Conservation (phyloP, 495 filamentous ascomycete species). For the Cryomyces minteri region DNA sequence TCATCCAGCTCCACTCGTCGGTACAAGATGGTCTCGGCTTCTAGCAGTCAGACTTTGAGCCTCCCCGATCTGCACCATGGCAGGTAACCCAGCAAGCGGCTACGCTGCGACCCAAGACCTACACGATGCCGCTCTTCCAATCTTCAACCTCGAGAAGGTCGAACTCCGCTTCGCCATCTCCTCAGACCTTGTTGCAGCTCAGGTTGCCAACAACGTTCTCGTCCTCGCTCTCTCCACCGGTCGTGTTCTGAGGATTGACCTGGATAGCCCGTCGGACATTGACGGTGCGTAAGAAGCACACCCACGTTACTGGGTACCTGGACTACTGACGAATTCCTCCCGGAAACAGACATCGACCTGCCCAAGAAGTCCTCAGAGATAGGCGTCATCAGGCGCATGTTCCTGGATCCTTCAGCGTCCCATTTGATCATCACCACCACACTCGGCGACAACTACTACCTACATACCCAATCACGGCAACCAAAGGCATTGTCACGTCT, state of each 20-base stretch:
- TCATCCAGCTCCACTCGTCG: too few species aligned
- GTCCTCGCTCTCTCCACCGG: constrained; percentile 76
- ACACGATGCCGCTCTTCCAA: constrained; percentile 48
- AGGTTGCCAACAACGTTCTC: constrained; percentile 94
- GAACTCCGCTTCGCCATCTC: constrained; percentile 81
- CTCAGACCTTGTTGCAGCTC: constrained; percentile 86
- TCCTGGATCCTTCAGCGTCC: constrained; percentile 89
- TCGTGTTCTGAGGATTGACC: constrained; percentile 79
- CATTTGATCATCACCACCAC: constrained; percentile 85
- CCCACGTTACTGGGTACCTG: constrained; percentile 4
- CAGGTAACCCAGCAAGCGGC: constrained; percentile 31
- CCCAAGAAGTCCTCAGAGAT: constrained; percentile 83
- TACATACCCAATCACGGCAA: constrained; percentile 83
- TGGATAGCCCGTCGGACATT: constrained; percentile 85
- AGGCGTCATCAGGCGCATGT: constrained; percentile 84
- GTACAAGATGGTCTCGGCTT: too few species aligned
- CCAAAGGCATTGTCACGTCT: constrained; percentile 66
- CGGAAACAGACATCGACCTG: constrained; percentile 73
- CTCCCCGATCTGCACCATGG: constrained; percentile 22
- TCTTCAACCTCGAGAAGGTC: constrained; percentile 84
- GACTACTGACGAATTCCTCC: neutral
- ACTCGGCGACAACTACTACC: constrained; percentile 89
- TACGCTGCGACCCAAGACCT: constrained; percentile 40
- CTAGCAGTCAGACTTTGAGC: too few species aligned
- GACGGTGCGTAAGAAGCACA: constrained; percentile 40